phyloP scores from a whole-genome alignment of 225 moss, liverwort and hornwort species.

The Ulota crispa region DNA sequence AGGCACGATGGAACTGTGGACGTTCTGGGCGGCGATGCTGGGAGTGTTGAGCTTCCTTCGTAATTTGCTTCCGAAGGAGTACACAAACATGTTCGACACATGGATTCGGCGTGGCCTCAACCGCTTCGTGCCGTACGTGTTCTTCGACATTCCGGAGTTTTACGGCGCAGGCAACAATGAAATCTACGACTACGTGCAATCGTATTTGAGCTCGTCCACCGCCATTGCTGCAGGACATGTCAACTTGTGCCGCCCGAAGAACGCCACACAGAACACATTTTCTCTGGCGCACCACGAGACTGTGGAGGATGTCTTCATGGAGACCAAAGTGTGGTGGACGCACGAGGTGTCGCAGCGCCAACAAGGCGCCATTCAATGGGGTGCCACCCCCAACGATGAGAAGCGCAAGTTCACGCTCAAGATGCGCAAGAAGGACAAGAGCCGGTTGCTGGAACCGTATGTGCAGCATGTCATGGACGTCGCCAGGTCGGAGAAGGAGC shows the following conservation, averaged over 20 bases:
- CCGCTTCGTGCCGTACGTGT: conserved; percentile 39
- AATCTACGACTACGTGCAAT: conserved; percentile 56
- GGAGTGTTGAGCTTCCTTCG: conserved; percentile 51
- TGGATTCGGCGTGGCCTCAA: conserved; percentile 33
- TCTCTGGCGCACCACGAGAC: conserved; percentile 54
- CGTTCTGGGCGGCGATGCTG: conserved; percentile 62
- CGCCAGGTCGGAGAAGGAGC: conserved; percentile 49
- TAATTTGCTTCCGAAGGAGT: conserved; percentile 45
- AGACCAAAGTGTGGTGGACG: conserved; percentile 50
- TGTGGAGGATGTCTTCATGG: conserved; percentile 44
- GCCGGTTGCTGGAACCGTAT: conserved; percentile 50
- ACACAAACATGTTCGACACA: conserved; percentile 20
- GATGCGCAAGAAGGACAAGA: conserved; percentile 65
- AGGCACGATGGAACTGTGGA: conserved; percentile 55
- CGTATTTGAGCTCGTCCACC: conserved; percentile 55
- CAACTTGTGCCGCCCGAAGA: conserved; percentile 55
- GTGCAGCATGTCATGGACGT: conserved; percentile 58
- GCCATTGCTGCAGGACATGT: conserved; percentile 48
- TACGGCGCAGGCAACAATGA: conserved; percentile 58
- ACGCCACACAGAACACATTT: conserved; percentile 63
- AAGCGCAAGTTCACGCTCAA: conserved; percentile 57
- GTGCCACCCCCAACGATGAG: conserved; percentile 31
- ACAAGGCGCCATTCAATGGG: conserved; percentile 9
- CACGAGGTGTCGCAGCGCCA: conserved; percentile 33
- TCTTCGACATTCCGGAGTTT: conserved; percentile 59